Conservation (phyloP, 1,284 basidiomycete species). For the Leccinum variabile region DNA sequence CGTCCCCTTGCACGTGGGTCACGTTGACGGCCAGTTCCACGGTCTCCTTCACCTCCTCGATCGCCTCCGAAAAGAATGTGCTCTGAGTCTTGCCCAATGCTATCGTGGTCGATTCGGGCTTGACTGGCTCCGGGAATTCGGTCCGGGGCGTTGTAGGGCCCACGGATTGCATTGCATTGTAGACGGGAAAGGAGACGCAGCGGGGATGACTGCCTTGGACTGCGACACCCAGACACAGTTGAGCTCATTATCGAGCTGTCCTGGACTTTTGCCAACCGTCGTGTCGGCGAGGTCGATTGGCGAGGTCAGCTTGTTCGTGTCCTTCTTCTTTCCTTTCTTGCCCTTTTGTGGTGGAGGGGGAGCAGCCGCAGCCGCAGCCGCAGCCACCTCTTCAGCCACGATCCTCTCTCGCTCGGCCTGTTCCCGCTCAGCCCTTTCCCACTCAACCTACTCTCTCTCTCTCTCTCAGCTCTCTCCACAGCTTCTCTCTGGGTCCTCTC, state of each 20-base stretch:
- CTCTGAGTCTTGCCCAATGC: slow-evolving; percentile 16
- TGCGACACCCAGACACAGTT: slow-evolving; percentile 32
- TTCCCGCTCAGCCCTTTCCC: no score
- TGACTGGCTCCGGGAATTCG: slow-evolving; percentile 20
- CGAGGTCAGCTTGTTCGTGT: no score
- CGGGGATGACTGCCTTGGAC: slow-evolving; percentile 33
- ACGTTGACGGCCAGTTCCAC: slow-evolving; percentile 16
- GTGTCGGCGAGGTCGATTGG: no score
- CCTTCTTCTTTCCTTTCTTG: no score
- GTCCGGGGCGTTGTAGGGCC: slow-evolving; percentile 22
- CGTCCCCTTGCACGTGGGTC: slow-evolving; percentile 1
- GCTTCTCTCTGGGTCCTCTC: no score
- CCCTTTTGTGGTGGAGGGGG: no score
- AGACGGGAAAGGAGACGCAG: slow-evolving; percentile 26
- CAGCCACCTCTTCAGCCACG: no score
- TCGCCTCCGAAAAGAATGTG: not conserved
- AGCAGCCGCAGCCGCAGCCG: no score
- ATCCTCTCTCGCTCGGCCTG: no score
- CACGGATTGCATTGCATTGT: slow-evolving; percentile 23
- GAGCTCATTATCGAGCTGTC: slow-evolving; percentile 25
- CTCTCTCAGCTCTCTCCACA: no score
- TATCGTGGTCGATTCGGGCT: slow-evolving; percentile 8
- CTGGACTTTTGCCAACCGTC: slow-evolving; percentile 32
- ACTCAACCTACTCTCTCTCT: no score
- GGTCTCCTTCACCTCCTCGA: not conserved